Base-by-base conservation (phyloP, 257 asterid species). In the Avicennia marina region DNA sequence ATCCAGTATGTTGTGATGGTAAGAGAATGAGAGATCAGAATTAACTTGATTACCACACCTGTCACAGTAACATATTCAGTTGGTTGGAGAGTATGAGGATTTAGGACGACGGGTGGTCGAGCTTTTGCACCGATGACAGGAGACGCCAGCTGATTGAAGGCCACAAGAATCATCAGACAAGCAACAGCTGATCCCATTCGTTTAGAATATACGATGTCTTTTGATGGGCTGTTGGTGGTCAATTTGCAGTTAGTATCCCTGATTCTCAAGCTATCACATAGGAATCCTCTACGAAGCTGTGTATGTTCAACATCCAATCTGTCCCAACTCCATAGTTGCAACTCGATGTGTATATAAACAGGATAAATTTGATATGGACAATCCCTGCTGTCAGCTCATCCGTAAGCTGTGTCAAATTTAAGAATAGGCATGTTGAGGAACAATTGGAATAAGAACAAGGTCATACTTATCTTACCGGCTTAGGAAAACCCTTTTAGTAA, bases 61-160 rank as follows among this genome's bases (percentile, higher is more conserved):
- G 72, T 72, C 31, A 72, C 55, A 1, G 73, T 64, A 50, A 72
- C 31, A 39, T 60, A 76, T 34, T 60, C 56, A 11, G 78, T 33
- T 22, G 25, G 24, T 54, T 32, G 72, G 46, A 67, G 46, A 11
- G 72, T 48, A 43, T 59, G 69, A n/a, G 78, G 70, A 52, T 75
- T 67, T 9, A 71, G 31, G 6, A 71, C 59, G 40, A 66, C n/a
- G 2, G 81, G 75, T 44, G 54, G 53, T 29, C 67, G 69, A 43
- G 64, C 41, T 8, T 44, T 42, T 11, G 69, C 58, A 29, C 49
- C 52, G 4, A 36, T 38, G 40, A 51, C 58, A 11, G 11, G 56
- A 38, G 58, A 15, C 32, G 17, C 47, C 12, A 40, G 34, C 25
- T 53, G 68, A 24, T 49, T 53, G 38, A 69, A 39, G 42, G 42